A percentile compares a stretch with the other conserved stretches of the same genome.
phyloP scores from a whole-genome alignment of 2,329 filamentous ascomycete species.

The Aspergillus carbonarius region DNA sequence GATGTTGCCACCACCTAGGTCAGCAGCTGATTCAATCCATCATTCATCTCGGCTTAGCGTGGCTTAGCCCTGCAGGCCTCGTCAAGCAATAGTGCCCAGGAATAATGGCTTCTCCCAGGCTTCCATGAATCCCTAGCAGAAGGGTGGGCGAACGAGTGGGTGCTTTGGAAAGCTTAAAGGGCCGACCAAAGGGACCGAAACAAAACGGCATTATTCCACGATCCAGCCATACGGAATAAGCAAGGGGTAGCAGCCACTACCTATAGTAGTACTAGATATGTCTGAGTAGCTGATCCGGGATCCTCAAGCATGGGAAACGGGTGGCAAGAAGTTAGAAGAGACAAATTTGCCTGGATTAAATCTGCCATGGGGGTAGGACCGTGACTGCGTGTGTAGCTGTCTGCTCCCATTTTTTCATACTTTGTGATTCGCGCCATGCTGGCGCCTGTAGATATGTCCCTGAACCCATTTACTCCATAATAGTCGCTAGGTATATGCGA shows the following conservation, averaged over 20 bases:
- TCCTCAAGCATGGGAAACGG: background rate
- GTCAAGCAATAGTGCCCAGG: background rate
- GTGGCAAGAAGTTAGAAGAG: background rate
- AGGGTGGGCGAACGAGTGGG: background rate
- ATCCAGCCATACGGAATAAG: background rate
- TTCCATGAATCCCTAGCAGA: constrained; percentile 27
- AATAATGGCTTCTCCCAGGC: constrained; percentile 26
- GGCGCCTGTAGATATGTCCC: background rate
- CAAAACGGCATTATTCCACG: background rate
- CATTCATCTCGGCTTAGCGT: background rate
- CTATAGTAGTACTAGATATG: no score
- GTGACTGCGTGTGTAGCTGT: background rate
- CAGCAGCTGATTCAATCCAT: background rate
- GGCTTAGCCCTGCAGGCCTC: background rate
- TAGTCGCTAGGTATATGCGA: background rate
- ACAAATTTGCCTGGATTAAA: background rate
- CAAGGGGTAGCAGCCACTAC: background rate
- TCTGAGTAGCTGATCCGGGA: background rate
- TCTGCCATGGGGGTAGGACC: background rate
- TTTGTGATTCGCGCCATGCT: background rate
- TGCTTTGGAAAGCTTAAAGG: background rate
- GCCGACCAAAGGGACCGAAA: background rate
- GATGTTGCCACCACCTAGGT: background rate
- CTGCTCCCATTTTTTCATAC: background rate
- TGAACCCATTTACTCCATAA: background rate